Conservation (phyloP, 306 rosid genomes). For the Prunus armeniaca region DNA sequence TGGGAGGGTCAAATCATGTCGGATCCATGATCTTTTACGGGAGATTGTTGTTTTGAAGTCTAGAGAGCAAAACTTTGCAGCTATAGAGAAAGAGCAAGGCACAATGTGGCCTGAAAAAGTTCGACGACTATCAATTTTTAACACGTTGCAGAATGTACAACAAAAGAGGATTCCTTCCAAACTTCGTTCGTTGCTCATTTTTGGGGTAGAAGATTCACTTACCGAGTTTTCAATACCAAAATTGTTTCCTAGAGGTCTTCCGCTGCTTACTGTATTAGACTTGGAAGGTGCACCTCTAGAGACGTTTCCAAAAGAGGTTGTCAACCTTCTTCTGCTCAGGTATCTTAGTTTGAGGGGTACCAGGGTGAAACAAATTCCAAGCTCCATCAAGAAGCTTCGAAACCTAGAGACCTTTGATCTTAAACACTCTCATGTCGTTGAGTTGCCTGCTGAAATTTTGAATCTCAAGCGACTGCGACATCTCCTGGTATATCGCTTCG, state of each 20-base stretch:
- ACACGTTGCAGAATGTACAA: conserved; percentile 33
- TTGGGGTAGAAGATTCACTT: conserved; percentile 36
- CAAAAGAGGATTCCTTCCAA: conserved; percentile 37
- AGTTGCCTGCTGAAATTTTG: conserved; percentile 29
- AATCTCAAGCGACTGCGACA: conserved; percentile 33
- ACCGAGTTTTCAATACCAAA: conserved; percentile 12
- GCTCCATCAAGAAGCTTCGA: conserved; percentile 29
- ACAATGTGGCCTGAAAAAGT: conserved; percentile 38
- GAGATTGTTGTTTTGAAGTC: conserved; percentile 50
- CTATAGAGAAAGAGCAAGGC: conserved; percentile 37
- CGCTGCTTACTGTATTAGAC: conserved; percentile 36
- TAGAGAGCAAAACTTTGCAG: conserved; percentile 48
- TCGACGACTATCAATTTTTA: conserved; percentile 44
- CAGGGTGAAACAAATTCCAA: conserved; percentile 18
- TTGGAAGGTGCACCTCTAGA: conserved; percentile 20
- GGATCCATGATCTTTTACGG: conserved; percentile 49
- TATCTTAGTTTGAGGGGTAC: conserved; percentile 37
- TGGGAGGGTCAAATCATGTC: conserved; percentile 23
- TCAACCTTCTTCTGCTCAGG: conserved; percentile 24
- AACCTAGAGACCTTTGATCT: conserved; percentile 40
- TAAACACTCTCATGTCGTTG: conserved; percentile 24
- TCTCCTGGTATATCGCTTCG: conserved; percentile 27
- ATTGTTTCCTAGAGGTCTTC: conserved; percentile 11
- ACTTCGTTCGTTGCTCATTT: conserved; percentile 59
- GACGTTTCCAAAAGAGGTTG: conserved; percentile 17